A percentile compares a stretch with the other conserved stretches of the same genome.
phyloP scores from a whole-genome alignment of 768 basidiomycete genomes.

The Candolleomyces eurysporus region DNA sequence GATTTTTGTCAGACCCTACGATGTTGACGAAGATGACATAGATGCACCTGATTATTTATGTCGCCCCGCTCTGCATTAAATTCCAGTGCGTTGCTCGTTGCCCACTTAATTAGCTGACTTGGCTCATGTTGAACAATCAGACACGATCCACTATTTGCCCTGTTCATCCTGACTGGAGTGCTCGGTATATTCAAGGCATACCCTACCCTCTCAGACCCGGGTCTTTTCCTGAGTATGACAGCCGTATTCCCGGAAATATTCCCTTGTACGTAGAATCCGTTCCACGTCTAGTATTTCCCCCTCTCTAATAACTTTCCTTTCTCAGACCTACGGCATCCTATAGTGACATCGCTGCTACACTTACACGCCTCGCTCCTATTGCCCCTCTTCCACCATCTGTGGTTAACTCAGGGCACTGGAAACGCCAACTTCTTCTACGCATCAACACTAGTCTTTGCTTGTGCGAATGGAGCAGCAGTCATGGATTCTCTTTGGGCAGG shows the following conservation, averaged over 20 bases:
- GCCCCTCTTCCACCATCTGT: slow-evolving; percentile 88
- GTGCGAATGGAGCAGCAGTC: slow-evolving; percentile 80
- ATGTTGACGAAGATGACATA: slow-evolving; percentile 23
- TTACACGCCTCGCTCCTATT: slow-evolving; percentile 82
- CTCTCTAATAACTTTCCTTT: background rate
- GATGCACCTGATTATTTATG: slow-evolving; percentile 82
- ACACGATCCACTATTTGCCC: slow-evolving; percentile 81
- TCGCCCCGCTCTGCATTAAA: slow-evolving; percentile 82
- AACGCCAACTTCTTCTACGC: slow-evolving; percentile 99
- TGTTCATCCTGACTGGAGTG: slow-evolving; percentile 73
- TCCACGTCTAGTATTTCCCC: slow-evolving; percentile 1
- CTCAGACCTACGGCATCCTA: slow-evolving; percentile 79
- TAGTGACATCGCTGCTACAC: slow-evolving; percentile 80
- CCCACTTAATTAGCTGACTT: background rate
- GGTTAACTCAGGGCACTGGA: slow-evolving; percentile 88
- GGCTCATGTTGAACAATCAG: slow-evolving; percentile 34
- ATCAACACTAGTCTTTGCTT: slow-evolving; percentile 88
- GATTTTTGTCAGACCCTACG: background rate
- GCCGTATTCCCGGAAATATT: slow-evolving; percentile 81
- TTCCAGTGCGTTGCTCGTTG: slow-evolving; percentile 59
- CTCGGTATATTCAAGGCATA: slow-evolving; percentile 89
- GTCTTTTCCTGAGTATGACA: slow-evolving; percentile 80
- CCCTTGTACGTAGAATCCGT: slow-evolving; percentile 55
- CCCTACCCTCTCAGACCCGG: slow-evolving; percentile 86
- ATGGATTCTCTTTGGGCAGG: slow-evolving; percentile 84